A percentile compares a stretch with the other conserved stretches of the same genome.
Conservation (phyloP, 768 basidiomycete genomes). For the Goffeauzyma gilvescens region DNA sequence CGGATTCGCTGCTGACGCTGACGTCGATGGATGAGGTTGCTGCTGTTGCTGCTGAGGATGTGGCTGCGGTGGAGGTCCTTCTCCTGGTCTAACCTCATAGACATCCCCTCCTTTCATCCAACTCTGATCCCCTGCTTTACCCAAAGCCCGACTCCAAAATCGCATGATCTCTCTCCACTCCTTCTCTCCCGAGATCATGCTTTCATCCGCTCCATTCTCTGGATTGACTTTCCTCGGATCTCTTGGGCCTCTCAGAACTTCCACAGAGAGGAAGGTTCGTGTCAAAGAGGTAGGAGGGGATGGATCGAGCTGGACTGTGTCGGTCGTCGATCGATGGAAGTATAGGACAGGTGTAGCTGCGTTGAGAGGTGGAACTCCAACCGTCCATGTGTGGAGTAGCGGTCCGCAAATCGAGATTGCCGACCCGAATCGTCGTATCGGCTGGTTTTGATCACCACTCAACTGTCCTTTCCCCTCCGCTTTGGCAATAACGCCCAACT, state of each 20-base stretch:
- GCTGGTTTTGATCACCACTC: neutral
- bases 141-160: constrained; percentile 24
- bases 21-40: too few relatives aligned
- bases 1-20: too few relatives aligned
- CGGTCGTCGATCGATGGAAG: constrained; percentile 14
- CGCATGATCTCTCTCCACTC: constrained; percentile 27
- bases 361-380: neutral
- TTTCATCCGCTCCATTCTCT: constrained; percentile 13
- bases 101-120: constrained; percentile 28
- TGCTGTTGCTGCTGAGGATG: too few relatives aligned
- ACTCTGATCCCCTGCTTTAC: constrained; percentile 14
- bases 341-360: constrained; percentile 16
- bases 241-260: neutral
- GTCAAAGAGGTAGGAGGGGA: neutral
- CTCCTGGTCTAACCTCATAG: too few relatives aligned
- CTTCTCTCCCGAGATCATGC: constrained; percentile 19
- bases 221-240: constrained; percentile 4
- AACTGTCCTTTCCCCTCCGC: neutral
- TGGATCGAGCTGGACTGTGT: neutral
- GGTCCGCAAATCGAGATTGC: constrained; percentile 16
- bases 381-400: constrained; percentile 15
- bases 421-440: constrained; percentile 12
- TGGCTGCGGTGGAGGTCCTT: too few relatives aligned
- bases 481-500: constrained; percentile 9
- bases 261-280: neutral